Conservation (phyloP, 768 basidiomycete genomes). For the Lentinula raphanica region DNA sequence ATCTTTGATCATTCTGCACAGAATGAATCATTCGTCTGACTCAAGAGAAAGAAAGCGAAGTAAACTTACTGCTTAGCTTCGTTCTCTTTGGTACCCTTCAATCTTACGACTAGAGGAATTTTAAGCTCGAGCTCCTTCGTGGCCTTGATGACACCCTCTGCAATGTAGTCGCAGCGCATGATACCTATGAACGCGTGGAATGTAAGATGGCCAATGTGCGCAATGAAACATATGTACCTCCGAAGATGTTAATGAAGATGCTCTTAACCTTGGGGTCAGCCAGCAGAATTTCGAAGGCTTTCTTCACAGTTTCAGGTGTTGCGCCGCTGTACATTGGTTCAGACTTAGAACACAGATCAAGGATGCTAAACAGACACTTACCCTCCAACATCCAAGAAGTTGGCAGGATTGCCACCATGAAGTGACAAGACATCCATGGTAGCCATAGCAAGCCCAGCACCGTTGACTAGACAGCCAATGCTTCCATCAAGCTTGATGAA, state of each 20-base stretch:
- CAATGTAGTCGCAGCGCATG: conserved; percentile 99
- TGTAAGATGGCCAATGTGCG: background rate
- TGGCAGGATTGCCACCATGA: conserved; percentile 95
- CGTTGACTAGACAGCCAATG: conserved; percentile 97
- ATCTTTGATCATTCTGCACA: conserved; percentile 79
- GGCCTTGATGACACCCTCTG: conserved; percentile 97
- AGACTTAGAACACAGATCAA: background rate
- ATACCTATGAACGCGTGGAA: conserved; percentile 48
- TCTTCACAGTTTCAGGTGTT: conserved; percentile 99
- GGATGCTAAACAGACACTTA: conserved; percentile 23
- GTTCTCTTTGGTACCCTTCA: conserved; percentile 95
- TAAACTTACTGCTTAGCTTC: conserved; percentile 89
- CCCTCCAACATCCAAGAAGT: conserved; percentile 99
- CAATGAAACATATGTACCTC: conserved; percentile 42
- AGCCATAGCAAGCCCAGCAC: conserved; percentile 98
- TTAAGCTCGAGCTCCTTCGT: conserved; percentile 83
- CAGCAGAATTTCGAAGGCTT: conserved; percentile 94
- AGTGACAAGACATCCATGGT: conserved; percentile 99
- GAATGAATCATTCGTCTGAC: conserved; percentile 10
- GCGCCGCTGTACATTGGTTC: conserved; percentile 59
- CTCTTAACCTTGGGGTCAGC: conserved; percentile 91
- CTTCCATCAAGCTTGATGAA: conserved; percentile 99
- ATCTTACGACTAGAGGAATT: conserved; percentile 87
- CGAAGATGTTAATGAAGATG: conserved; percentile 98
- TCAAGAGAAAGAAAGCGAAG: background rate